Evolutionary conservation across 148 eudicot genomes (phyloP).

Genomic region (Rhododendron vialii): DNA sequence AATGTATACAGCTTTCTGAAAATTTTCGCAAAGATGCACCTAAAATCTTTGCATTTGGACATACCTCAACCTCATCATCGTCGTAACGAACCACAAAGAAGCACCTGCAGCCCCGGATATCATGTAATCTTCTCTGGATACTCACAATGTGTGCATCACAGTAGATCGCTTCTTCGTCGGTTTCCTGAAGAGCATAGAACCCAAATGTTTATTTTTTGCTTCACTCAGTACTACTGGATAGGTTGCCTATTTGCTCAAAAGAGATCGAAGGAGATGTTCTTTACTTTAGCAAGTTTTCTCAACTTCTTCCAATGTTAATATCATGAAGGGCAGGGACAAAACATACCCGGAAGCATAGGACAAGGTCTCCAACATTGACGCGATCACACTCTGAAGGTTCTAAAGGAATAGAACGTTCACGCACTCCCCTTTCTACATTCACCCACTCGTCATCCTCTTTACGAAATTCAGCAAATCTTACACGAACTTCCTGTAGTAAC

Average conservation of each 20-base stretch:
- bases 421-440: slow-evolving; percentile 50
- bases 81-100: slow-evolving; percentile 65
- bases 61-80: slow-evolving; percentile 59
- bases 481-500: slow-evolving; percentile 69
- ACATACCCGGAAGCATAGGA: slow-evolving; percentile 75
- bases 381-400: slow-evolving; percentile 78
- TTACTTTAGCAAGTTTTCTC: not conserved
- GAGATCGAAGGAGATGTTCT: not conserved
- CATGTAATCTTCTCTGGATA: slow-evolving; percentile 61
- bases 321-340: not conserved
- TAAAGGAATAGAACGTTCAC: slow-evolving; percentile 87
- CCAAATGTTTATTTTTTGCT: not conserved
- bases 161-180: slow-evolving; percentile 51
- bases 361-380: slow-evolving; percentile 76
- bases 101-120: slow-evolving; percentile 60
- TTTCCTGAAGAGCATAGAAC: slow-evolving; percentile 39
- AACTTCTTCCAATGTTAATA: not conserved
- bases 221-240: not conserved
- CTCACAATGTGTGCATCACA: slow-evolving; percentile 61
- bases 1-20: not conserved
- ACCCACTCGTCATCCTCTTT: slow-evolving; percentile 87
- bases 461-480: slow-evolving; percentile 72
- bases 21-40: not conserved
- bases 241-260: not conserved
- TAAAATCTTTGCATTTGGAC: not conserved